Evolutionary conservation across 345 rosid genomes (phyloP).

Genomic region (Rhodamnia rubescens): DNA sequence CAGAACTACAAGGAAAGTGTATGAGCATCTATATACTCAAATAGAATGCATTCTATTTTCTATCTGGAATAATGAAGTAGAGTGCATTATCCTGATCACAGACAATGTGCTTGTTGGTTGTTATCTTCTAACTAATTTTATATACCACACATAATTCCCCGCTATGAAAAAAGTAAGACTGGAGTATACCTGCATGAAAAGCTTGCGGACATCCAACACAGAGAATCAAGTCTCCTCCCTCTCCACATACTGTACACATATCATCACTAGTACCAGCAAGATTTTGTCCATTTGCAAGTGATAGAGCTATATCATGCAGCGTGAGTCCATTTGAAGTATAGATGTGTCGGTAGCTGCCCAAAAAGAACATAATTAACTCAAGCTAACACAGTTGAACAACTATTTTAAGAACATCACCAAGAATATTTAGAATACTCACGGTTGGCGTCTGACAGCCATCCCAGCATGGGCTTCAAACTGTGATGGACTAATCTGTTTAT

Average conservation of each 20-base stretch:
- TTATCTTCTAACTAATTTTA: background rate
- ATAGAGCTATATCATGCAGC: constrained; percentile 89
- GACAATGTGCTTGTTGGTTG: background rate
- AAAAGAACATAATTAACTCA: background rate
- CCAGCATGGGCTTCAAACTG: constrained; percentile 99
- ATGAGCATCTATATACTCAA: background rate
- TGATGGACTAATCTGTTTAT: constrained; percentile 86
- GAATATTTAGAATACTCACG: constrained; percentile 46
- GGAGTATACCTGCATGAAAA: constrained; percentile 52
- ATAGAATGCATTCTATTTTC: background rate
- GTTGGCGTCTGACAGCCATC: constrained; percentile 98
- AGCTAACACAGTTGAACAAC: constrained; percentile 2
- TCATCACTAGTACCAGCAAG: constrained; percentile 67
- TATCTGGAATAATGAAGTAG: background rate
- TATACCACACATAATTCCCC: background rate
- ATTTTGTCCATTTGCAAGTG: constrained; percentile 72
- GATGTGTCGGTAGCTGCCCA: constrained; percentile 81
- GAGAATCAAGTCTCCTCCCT: constrained; percentile 63
- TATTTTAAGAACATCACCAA: background rate
- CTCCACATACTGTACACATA: constrained; percentile 86
- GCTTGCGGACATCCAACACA: constrained; percentile 87
- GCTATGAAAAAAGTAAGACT: background rate
- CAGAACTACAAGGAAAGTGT: background rate
- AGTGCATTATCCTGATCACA: background rate
- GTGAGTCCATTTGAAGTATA: constrained; percentile 68